phyloP scores from a whole-genome alignment of 768 basidiomycete species.

The Mycena pura region DNA sequence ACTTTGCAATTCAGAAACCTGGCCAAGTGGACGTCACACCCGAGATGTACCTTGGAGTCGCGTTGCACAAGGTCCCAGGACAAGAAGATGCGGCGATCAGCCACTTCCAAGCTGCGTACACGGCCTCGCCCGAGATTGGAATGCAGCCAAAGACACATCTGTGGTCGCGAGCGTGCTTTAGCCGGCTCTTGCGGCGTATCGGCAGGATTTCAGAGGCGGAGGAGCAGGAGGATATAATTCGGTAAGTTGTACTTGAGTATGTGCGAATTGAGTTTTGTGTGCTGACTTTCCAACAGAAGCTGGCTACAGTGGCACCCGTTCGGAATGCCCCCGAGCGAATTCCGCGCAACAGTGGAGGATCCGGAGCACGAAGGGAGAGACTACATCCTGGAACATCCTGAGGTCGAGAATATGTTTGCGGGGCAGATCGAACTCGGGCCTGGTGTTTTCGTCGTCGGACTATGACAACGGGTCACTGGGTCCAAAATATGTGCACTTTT shows the following conservation, averaged over 20 bases:
- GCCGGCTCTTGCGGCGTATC: constrained; percentile 13
- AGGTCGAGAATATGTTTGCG: background rate
- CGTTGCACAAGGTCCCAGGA: constrained; percentile 9
- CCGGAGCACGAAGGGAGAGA: constrained; percentile 8
- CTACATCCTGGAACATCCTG: background rate
- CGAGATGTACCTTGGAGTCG: constrained; percentile 12
- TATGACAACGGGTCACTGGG: too few species aligned
- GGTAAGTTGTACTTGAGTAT: background rate
- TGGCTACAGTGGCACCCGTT: constrained; percentile 8
- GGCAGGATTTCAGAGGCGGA: constrained; percentile 5
- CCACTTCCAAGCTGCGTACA: constrained; percentile 7
- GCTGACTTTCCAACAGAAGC: background rate
- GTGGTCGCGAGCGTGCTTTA: constrained; percentile 18
- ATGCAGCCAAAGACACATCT: constrained; percentile 7
- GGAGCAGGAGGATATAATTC: constrained; percentile 4
- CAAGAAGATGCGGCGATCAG: constrained; percentile 2
- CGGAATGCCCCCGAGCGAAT: constrained; percentile 8
- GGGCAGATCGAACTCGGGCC: background rate
- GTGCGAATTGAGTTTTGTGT: background rate
- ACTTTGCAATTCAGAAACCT: background rate
- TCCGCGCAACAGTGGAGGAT: background rate
- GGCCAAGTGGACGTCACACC: constrained; percentile 8
- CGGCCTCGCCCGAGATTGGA: background rate
- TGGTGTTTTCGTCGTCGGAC: too few species aligned
- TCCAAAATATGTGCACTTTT: too few species aligned